Evolutionary conservation across 2,329 filamentous ascomycete species (phyloP).

Genomic region (Fusarium neocosmosporiellum): DNA sequence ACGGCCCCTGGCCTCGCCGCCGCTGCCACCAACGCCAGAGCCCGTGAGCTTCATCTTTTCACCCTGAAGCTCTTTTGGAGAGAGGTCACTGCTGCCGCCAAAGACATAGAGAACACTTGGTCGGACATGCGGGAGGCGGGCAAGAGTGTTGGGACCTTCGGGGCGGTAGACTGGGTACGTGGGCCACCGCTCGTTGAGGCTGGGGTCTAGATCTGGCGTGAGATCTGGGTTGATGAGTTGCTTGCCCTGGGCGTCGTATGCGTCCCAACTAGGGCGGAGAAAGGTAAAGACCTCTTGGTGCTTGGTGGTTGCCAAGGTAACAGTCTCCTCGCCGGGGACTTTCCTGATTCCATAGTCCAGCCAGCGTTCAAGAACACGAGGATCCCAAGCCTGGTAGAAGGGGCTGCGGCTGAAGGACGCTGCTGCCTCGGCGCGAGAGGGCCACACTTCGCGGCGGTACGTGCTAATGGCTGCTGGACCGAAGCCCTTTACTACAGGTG

Average conservation of each 20-base stretch:
- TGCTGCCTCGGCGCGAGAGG: conserved; percentile 76
- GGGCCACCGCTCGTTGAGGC: conserved; percentile 49
- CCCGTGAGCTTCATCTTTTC: conserved; percentile 75
- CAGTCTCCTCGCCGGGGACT: conserved; percentile 58
- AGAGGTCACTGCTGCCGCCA: conserved; percentile 69
- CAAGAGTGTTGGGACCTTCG: conserved; percentile 68
- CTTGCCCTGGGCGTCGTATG: conserved; percentile 52
- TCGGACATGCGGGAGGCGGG: conserved; percentile 68
- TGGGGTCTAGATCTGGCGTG: conserved; percentile 59
- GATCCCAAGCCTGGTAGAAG: conserved; percentile 88
- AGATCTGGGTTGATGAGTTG: conserved; percentile 53
- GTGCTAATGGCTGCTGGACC: conserved; percentile 71
- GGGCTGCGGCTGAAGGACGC: conserved; percentile 70
- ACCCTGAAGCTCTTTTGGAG: conserved; percentile 59
- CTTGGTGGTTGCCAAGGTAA: conserved; percentile 84
- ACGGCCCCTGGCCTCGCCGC: conserved; percentile 70
- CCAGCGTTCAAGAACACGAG: conserved; percentile 74
- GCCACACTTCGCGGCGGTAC: conserved; percentile 83
- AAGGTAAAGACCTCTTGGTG: conserved; percentile 85
- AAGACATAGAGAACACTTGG: conserved; percentile 78
- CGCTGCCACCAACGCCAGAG: conserved; percentile 73
- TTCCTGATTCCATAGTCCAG: conserved; percentile 79
- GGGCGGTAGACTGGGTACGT: conserved; percentile 73
- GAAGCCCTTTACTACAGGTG: conserved; percentile 49
- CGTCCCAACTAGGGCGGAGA: conserved; percentile 68